A percentile compares a stretch with the other conserved stretches of the same genome.
Conservation (phyloP, 345 rosid species). For the Nasturtium officinale region DNA sequence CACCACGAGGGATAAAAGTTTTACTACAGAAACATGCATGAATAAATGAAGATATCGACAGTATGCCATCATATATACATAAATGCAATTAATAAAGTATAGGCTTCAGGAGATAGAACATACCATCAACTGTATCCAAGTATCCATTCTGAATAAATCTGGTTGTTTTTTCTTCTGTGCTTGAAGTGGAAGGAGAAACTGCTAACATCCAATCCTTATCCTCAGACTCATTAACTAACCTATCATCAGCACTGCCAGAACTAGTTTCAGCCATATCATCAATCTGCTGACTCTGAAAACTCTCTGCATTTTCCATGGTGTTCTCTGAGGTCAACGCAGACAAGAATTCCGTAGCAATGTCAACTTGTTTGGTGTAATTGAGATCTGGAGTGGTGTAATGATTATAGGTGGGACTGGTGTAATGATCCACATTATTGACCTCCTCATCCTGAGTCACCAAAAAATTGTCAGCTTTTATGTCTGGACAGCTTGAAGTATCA, state of each 20-base stretch:
- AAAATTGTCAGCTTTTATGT: slow-evolving; percentile 23
- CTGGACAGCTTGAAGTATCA: slow-evolving; percentile 40
- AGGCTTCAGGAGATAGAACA: slow-evolving; percentile 26
- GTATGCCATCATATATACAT: not conserved
- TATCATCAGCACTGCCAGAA: slow-evolving; percentile 25
- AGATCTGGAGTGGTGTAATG: slow-evolving; percentile 28
- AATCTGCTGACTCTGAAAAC: slow-evolving; percentile 40
- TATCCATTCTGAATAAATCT: slow-evolving; percentile 69
- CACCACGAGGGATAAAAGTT: slow-evolving; percentile 7
- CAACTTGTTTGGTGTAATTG: slow-evolving; percentile 21
- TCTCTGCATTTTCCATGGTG: slow-evolving; percentile 20
- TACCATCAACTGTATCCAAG: slow-evolving; percentile 69
- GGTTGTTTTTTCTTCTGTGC: slow-evolving; percentile 59
- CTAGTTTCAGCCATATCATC: slow-evolving; percentile 27
- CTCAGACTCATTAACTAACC: slow-evolving; percentile 31
- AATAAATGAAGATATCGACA: not conserved
- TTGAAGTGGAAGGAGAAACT: slow-evolving; percentile 43
- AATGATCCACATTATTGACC: slow-evolving; percentile 26
- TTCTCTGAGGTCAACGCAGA: slow-evolving; percentile 23
- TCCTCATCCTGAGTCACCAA: slow-evolving; percentile 36
- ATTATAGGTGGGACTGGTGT: slow-evolving; percentile 22
- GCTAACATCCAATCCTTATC: slow-evolving; percentile 30
- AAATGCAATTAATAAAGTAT: not conserved
- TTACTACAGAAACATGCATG: slow-evolving; percentile 12
- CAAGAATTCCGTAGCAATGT: slow-evolving; percentile 37